Evolutionary conservation across 2,329 filamentous ascomycete genomes (phyloP).

Genomic region (Byssothecium circinans): DNA sequence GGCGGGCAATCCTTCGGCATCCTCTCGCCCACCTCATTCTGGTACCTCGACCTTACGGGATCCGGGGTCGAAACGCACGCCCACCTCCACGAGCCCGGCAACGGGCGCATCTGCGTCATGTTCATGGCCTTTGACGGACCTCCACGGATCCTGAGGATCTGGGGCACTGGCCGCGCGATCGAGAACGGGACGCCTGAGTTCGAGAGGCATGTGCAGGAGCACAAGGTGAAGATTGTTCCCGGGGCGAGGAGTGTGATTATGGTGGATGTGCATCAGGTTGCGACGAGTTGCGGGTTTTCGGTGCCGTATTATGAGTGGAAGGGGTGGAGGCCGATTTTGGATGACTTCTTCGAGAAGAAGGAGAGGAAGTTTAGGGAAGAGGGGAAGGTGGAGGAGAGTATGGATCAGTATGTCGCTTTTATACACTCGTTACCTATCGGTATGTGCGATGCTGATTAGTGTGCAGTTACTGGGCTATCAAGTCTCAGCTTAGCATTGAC

Average conservation of each 20-base stretch:
- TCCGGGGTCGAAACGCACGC: constrained; percentile 49
- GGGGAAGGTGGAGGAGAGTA: constrained; percentile 43
- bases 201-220: constrained; percentile 33
- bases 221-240: constrained; percentile 41
- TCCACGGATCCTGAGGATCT: constrained; percentile 48
- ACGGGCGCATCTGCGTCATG: constrained; percentile 47
- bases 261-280: constrained; percentile 49
- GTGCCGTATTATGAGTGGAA: constrained; percentile 51
- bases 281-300: constrained; percentile 46
- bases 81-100: constrained; percentile 46
- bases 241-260: constrained; percentile 46
- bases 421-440: too few species aligned
- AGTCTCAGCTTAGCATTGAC: constrained; percentile 48
- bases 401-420: constrained; percentile 37
- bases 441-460: too few species aligned
- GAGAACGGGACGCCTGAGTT: constrained; percentile 44
- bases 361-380: constrained; percentile 39
- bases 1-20: constrained; percentile 50
- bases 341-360: constrained; percentile 47
- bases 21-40: constrained; percentile 44
- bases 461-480: constrained; percentile 49
- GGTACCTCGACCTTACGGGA: constrained; percentile 50
- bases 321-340: constrained; percentile 42
- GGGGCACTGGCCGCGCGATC: constrained; percentile 43
- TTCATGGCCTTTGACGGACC: constrained; percentile 49